Evolutionary conservation across 306 rosid genomes (phyloP), one percentile per base, ranked within the genome.

Genomic region (Ormosia emarginata): DNA sequence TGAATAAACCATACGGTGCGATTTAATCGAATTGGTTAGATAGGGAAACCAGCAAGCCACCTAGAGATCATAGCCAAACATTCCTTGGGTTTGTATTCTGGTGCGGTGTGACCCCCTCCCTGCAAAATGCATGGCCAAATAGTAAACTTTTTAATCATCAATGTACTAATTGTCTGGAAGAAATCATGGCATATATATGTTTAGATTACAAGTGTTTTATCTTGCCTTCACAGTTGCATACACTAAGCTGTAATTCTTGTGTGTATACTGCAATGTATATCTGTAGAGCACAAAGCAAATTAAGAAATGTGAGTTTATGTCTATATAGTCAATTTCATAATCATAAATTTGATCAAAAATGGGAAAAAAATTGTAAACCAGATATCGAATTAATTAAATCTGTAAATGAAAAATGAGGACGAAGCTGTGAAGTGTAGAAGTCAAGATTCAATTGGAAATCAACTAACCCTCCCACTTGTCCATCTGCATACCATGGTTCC

Each of bases 51-150:
- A 17, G 71, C 57, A 29, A 80, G 15, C 71, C 71, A 80, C 50
- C 63, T 70, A 34, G 14, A 11, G 6, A 40, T 9, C 83, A 70
- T 80, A 2, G 49, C 30, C 0, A 24, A 40, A 7, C 65, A 61
- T 70, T 85, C 55, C 64, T 63, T 4, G 10, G 75, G 75, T 37
- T 70, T 83, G 62, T 71, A 77, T 15, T 83, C 68, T 61, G 86
- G 85, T 14, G 88, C 88, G 8, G 75, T 50, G 62, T 80, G 85
- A 5, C 88, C 85, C 30, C 39, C 85, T 69, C 82, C 88, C 88
- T 80, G 79, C 58, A 62, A n/a, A 24, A 24, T 24, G 24, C 24
- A 24, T 24, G 24, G 24, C 24, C 24, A 67, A 14, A 12, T 3
- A 8, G 3, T 56, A 2, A 12, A 7, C 1, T 1, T 4, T 2